phyloP scores from a whole-genome alignment of 108 stramenopile genomes.

The Skeletonema menzelii region DNA sequence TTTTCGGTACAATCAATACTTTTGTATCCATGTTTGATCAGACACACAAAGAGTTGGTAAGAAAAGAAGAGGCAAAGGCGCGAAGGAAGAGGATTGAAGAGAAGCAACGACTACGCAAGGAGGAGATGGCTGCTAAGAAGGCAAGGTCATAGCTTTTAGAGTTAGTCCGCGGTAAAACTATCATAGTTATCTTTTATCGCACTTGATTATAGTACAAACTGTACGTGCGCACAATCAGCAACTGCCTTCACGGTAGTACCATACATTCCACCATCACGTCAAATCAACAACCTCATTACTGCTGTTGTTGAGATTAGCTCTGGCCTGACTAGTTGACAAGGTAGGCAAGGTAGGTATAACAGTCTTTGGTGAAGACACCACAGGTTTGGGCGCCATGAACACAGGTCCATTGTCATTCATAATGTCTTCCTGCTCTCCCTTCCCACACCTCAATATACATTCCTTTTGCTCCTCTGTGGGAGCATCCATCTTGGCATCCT shows the following conservation, averaged over 20 bases:
- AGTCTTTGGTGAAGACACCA: not conserved
- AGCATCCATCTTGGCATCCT: not conserved
- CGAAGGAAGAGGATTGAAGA: constrained; percentile 41
- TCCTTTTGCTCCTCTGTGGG: not conserved
- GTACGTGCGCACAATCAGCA: too few species aligned
- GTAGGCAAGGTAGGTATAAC: not conserved
- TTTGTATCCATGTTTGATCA: constrained; percentile 50
- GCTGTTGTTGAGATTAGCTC: not conserved
- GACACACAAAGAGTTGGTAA: constrained; percentile 32
- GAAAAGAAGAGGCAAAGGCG: constrained; percentile 41
- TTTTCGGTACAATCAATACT: constrained; percentile 45
- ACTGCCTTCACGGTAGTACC: too few species aligned
- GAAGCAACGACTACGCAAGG: constrained; percentile 17
- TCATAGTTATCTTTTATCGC: too few species aligned
- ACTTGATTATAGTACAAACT: too few species aligned
- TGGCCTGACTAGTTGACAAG: not conserved
- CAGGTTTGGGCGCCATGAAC: not conserved
- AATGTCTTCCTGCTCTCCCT: not conserved
- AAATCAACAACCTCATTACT: constrained; percentile 1
- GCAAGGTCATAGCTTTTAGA: not conserved
- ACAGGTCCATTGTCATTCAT: not conserved
- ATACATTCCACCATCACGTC: not conserved
- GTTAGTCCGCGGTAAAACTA: too few species aligned
- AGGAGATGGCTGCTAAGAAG: constrained; percentile 18
- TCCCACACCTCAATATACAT: not conserved